Evolutionary conservation across 2,329 filamentous ascomycete genomes (phyloP).

Genomic region (Hirsutella rhossiliensis): DNA sequence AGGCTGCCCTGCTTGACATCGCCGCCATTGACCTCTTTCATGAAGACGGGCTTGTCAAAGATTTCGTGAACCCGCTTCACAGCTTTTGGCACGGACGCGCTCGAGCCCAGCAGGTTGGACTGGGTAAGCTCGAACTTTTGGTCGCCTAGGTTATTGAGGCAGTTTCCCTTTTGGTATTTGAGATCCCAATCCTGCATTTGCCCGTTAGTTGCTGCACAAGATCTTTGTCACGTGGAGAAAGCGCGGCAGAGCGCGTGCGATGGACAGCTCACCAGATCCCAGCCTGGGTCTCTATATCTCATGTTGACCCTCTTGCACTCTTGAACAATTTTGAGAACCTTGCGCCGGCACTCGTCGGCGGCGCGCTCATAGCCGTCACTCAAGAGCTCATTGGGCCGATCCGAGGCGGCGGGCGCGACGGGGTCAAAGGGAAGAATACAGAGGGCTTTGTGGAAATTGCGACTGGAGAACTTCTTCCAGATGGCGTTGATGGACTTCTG

Average conservation of each 20-base stretch:
- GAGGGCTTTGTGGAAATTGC: slow-evolving; percentile 52
- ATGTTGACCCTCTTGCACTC: slow-evolving; percentile 65
- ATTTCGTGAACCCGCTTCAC: slow-evolving; percentile 68
- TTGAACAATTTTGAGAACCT: slow-evolving; percentile 47
- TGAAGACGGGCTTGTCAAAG: slow-evolving; percentile 61
- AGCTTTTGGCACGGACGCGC: slow-evolving; percentile 49
- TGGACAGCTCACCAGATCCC: slow-evolving; percentile 39
- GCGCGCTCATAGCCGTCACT: slow-evolving; percentile 51
- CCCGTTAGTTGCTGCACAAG: no score
- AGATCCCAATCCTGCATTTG: slow-evolving; percentile 51
- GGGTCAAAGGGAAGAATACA: slow-evolving; percentile 54
- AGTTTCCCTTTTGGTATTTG: slow-evolving; percentile 48
- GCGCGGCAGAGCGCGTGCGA: neutral
- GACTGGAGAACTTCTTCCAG: slow-evolving; percentile 48
- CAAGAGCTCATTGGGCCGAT: slow-evolving; percentile 47
- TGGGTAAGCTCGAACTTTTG: slow-evolving; percentile 38
- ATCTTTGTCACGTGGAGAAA: neutral
- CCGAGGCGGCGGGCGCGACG: slow-evolving; percentile 35
- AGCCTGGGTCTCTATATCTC: slow-evolving; percentile 60
- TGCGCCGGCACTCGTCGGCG: slow-evolving; percentile 49
- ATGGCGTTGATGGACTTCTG: slow-evolving; percentile 56
- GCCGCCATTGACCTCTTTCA: slow-evolving; percentile 51
- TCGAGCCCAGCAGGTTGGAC: slow-evolving; percentile 31
- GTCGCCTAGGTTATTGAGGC: slow-evolving; percentile 39
- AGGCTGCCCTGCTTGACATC: slow-evolving; percentile 68